phyloP scores from a whole-genome alignment of 78 protist species.

The Dictyostelium purpureum region DNA sequence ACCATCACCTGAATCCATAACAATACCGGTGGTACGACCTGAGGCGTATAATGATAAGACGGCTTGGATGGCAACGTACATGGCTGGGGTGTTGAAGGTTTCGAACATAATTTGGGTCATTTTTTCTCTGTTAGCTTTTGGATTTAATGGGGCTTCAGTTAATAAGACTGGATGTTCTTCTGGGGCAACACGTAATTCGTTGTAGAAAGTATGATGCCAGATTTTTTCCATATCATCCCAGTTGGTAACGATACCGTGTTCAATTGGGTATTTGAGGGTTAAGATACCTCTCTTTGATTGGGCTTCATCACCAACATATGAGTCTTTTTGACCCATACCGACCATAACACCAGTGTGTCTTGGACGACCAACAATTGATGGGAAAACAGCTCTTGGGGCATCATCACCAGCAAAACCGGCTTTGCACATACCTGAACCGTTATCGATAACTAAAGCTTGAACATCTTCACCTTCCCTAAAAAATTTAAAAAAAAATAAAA shows the following conservation, averaged over 20 bases:
- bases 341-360: slow-evolving; percentile 90
- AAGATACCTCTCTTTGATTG: slow-evolving; percentile 68
- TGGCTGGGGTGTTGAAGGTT: slow-evolving; percentile 72
- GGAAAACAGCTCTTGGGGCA: slow-evolving; percentile 89
- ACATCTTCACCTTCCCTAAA: slow-evolving; percentile 13
- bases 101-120: slow-evolving; percentile 94
- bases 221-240: slow-evolving; percentile 52
- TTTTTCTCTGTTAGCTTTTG: slow-evolving; percentile 88
- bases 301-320: slow-evolving; percentile 35
- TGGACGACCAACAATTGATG: slow-evolving; percentile 92
- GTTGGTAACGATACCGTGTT: slow-evolving; percentile 21
- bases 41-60: slow-evolving; percentile 88
- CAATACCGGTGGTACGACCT: slow-evolving; percentile 92
- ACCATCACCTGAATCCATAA: slow-evolving; percentile 90
- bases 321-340: slow-evolving; percentile 86
- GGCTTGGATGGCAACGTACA: slow-evolving; percentile 78
- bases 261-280: slow-evolving; percentile 78
- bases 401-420: slow-evolving; percentile 91
- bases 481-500: too few species aligned
- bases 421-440: slow-evolving; percentile 90
- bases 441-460: slow-evolving; percentile 88
- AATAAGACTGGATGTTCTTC: slow-evolving; percentile 89
- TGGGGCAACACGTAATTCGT: slow-evolving; percentile 66
- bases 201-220: slow-evolving; percentile 40
- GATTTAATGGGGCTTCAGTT: slow-evolving; percentile 92